phyloP scores from a whole-genome alignment of 192 early-diverging fungal genomes.

The Coemansia guatemalensis region DNA sequence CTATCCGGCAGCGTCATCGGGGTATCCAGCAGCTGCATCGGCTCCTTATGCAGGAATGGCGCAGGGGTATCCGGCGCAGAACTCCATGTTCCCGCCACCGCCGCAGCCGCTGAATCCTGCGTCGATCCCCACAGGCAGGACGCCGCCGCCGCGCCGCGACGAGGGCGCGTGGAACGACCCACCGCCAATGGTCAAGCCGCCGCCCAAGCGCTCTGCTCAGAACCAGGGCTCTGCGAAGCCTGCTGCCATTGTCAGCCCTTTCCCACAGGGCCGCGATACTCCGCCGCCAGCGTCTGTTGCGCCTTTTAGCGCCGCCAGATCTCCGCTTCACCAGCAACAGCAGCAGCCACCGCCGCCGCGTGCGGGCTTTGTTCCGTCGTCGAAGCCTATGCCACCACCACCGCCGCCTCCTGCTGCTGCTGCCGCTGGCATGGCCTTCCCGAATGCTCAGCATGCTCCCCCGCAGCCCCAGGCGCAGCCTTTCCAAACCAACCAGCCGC shows the following conservation, averaged over 20 bases:
- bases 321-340: constrained; percentile 35
- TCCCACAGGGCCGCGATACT: constrained; percentile 38
- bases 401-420: constrained; percentile 1
- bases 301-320: constrained; percentile 18
- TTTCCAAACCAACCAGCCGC: constrained; percentile 13
- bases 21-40: background rate
- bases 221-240: constrained; percentile 11
- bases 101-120: constrained; percentile 43
- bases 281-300: constrained; percentile 27
- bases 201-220: constrained; percentile 25
- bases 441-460: constrained; percentile 20
- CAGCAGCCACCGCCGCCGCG: constrained; percentile 4
- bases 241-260: constrained; percentile 36
- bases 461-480: constrained; percentile 23
- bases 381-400: constrained; percentile 1
- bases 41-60: constrained; percentile 23
- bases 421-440: constrained; percentile 8
- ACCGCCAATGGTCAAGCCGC: constrained; percentile 26
- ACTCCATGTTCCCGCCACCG: constrained; percentile 42
- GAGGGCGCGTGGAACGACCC: constrained; percentile 44
- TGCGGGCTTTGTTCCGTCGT: constrained; percentile 9
- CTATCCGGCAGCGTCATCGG: constrained; percentile 14
- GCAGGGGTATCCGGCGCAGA: constrained; percentile 18
- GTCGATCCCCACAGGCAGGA: constrained; percentile 30
- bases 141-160: constrained; percentile 37